Conservation (phyloP, 352 stramenopile species). For the Globisporangium megalacanthum region DNA sequence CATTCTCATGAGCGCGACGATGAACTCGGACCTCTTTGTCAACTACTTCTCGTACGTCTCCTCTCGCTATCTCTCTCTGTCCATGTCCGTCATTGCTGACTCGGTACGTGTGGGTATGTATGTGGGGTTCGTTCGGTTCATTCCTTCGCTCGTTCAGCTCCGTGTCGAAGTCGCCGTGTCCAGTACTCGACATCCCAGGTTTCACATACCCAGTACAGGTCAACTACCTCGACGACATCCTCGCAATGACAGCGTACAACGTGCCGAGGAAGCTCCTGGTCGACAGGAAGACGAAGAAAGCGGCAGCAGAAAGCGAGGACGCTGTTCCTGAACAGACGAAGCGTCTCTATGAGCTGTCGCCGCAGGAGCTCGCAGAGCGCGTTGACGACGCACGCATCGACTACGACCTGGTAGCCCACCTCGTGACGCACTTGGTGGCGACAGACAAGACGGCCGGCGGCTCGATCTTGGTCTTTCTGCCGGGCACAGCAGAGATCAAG, state of each 20-base stretch:
- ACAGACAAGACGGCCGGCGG: constrained; percentile 19
- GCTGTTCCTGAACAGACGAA: constrained; percentile 20
- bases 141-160: constrained; percentile 2
- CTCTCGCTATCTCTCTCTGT: background rate
- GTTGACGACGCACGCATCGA: constrained; percentile 92
- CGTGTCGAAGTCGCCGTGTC: constrained; percentile 25
- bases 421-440: constrained; percentile 76
- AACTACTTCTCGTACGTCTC: constrained; percentile 74
- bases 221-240: constrained; percentile 77
- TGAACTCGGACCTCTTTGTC: constrained; percentile 88
- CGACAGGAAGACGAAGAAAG: constrained; percentile 43
- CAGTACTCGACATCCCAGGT: constrained; percentile 80
- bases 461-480: constrained; percentile 81
- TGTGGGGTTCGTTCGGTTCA: too few relatives aligned
- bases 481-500: constrained; percentile 82
- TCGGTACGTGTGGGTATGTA: background rate
- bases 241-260: constrained; percentile 53
- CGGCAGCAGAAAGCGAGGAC: constrained; percentile 20
- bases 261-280: constrained; percentile 53
- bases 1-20: constrained; percentile 96
- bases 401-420: constrained; percentile 89
- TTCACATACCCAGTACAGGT: constrained; percentile 80
- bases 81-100: background rate
- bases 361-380: constrained; percentile 49
- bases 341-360: constrained; percentile 24